Percentiles rank a stretch among this genome's conserved stretches.
Conservation (phyloP, 768 basidiomycete species). For the Psilocybe cyanescens region DNA sequence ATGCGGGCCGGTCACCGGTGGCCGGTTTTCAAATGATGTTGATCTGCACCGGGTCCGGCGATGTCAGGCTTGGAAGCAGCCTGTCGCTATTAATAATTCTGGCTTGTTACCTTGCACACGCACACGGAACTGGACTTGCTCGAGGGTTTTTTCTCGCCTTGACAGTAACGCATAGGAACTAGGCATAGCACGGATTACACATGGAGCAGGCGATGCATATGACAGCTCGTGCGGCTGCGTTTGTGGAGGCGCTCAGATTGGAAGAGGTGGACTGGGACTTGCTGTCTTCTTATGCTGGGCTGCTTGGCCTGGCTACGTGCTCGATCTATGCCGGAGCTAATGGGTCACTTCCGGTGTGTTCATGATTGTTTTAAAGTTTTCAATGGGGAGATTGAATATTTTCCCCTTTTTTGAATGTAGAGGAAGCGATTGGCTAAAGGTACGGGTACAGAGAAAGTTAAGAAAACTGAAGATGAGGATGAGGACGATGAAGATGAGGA, state of each 20-base stretch:
- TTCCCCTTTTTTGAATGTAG: background rate
- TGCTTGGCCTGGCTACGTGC: constrained; percentile 64
- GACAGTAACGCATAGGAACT: too few species aligned
- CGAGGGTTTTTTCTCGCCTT: background rate
- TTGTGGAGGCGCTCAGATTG: background rate
- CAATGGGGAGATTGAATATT: background rate
- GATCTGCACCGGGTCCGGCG: background rate
- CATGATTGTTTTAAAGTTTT: background rate
- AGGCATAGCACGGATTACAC: background rate
- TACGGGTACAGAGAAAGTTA: constrained; percentile 1
- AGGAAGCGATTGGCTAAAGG: constrained; percentile 2
- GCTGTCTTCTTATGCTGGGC: constrained; percentile 69
- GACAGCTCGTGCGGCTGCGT: background rate
- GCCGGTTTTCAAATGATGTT: too few species aligned
- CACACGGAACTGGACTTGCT: background rate
- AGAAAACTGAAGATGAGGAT: constrained; percentile 24
- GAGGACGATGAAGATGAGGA: constrained; percentile 66
- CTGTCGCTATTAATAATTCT: background rate
- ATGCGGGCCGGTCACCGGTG: too few species aligned
- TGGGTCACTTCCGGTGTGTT: constrained; percentile 63
- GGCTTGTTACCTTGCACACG: background rate
- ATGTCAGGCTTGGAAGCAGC: background rate
- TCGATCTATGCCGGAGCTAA: constrained; percentile 75
- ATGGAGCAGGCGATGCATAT: background rate
- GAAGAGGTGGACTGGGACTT: constrained; percentile 55